phyloP scores from a whole-genome alignment of 2,329 filamentous ascomycete genomes.

The Fusarium sp. region DNA sequence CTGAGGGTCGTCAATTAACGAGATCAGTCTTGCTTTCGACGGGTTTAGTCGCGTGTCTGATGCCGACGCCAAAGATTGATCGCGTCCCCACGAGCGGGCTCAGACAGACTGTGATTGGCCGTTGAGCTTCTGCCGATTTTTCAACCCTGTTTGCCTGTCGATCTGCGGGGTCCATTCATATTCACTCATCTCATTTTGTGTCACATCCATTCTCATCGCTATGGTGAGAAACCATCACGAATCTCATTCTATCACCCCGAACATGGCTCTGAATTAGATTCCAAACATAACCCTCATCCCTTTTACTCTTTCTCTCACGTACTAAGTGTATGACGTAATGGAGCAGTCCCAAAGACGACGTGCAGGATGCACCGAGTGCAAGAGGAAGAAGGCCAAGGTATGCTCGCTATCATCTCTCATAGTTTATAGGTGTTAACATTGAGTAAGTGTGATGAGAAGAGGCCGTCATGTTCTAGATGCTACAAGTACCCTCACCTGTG shows the following conservation, averaged over 20 bases:
- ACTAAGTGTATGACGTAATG: neutral
- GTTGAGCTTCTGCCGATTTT: neutral
- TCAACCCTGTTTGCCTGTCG: neutral
- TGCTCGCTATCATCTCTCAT: fast-evolving
- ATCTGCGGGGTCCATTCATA: neutral
- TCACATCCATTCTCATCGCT: no score
- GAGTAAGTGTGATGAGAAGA: slow-evolving; percentile 3
- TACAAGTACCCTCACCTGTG: slow-evolving; percentile 2
- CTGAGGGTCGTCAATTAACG: no score
- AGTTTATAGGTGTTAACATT: fast-evolving
- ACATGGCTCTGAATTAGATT: fast-evolving
- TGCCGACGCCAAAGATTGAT: neutral
- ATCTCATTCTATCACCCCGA: fast-evolving
- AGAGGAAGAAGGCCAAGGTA: slow-evolving; percentile 22
- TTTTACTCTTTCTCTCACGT: fast-evolving
- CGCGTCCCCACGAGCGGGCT: neutral
- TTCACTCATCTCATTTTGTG: neutral
- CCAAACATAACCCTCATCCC: fast-evolving
- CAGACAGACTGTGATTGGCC: neutral
- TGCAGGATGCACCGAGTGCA: slow-evolving; percentile 16
- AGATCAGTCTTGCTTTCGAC: fast-evolving
- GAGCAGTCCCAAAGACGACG: slow-evolving; percentile 6
- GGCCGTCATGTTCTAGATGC: slow-evolving; percentile 1
- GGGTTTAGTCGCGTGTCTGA: neutral
- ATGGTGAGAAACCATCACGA: neutral